Conservation (phyloP, 2,329 filamentous ascomycete species). For the Colletotrichum sp. region DNA sequence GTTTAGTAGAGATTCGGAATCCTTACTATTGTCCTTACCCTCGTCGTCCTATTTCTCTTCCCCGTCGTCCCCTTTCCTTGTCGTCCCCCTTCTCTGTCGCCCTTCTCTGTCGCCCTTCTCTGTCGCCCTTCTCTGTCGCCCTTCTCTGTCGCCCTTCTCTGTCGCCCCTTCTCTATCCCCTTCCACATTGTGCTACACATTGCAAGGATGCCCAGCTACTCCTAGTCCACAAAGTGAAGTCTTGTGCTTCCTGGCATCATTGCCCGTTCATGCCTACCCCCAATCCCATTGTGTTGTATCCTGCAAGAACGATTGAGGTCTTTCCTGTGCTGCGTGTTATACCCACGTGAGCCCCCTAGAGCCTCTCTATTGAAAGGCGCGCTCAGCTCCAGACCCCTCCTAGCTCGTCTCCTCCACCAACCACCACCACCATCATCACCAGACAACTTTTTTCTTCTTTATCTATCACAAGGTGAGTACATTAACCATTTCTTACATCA, state of each 20-base stretch:
- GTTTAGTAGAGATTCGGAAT: too few species aligned
- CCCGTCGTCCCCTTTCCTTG: too few species aligned
- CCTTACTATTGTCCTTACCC: too few species aligned
- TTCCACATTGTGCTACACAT: not conserved
- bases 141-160: not conserved
- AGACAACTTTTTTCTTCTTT: not conserved
- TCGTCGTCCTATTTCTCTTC: too few species aligned
- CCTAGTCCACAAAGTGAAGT: not conserved
- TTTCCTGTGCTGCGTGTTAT: not conserved
- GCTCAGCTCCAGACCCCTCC: not conserved
- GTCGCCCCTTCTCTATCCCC: too few species aligned
- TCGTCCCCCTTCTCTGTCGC: not conserved
- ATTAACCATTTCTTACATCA: not conserved
- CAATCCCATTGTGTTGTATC: not conserved
- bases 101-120: not conserved
- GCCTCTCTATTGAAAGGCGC: not conserved
- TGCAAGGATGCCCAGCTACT: not conserved
- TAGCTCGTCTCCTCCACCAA: not conserved
- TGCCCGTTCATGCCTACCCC: not conserved
- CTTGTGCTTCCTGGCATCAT: not conserved
- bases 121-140: too few species aligned
- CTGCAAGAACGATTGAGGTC: not conserved
- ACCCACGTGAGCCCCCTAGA: not conserved
- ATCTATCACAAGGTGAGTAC: not conserved
- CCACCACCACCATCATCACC: not conserved